Percentiles rank a stretch among this genome's conserved stretches.
These are phyloP conservation scores for Hyparrhenia diplandra DNA, from an alignment of 176 grass and related monocot species.

Conservation along the genomic window DNA sequence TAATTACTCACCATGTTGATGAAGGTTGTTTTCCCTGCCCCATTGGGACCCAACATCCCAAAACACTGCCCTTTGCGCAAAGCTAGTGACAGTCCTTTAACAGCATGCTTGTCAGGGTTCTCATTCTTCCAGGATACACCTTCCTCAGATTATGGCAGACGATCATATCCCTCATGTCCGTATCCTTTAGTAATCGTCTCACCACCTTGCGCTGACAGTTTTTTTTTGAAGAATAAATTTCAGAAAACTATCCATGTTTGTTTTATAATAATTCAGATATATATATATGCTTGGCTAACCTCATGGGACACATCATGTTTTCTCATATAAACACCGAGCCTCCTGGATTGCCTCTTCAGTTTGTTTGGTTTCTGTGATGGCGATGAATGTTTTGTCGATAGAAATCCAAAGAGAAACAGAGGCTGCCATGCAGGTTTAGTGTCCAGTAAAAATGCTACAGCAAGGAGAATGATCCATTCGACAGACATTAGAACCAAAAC, in stretches of 20 bases:
- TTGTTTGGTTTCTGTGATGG: constrained; percentile 1
- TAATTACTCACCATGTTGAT: constrained; percentile 41
- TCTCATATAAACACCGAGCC: constrained; percentile 34
- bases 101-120: constrained; percentile 55
- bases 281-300: constrained; percentile 53
- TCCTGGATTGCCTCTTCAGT: constrained; percentile 1
- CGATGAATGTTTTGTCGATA: constrained; percentile 37
- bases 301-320: constrained; percentile 50
- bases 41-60: constrained; percentile 73
- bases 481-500: constrained; percentile 46
- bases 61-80: constrained; percentile 62
- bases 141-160: constrained; percentile 63
- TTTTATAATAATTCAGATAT: background rate
- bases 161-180: constrained; percentile 38
- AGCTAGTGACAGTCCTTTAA: constrained; percentile 54
- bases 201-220: constrained; percentile 46
- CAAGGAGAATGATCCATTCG: constrained; percentile 47
- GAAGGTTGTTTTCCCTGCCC: constrained; percentile 63
- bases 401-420: constrained; percentile 36
- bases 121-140: constrained; percentile 58
- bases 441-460: constrained; percentile 37
- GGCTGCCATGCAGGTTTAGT: constrained; percentile 20
- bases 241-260: background rate
- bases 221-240: background rate
- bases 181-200: constrained; percentile 30